Evolutionary conservation across 306 rosid genomes (phyloP), one percentile per base, ranked within the genome.

Genomic region (Rubus parviflorus): DNA sequence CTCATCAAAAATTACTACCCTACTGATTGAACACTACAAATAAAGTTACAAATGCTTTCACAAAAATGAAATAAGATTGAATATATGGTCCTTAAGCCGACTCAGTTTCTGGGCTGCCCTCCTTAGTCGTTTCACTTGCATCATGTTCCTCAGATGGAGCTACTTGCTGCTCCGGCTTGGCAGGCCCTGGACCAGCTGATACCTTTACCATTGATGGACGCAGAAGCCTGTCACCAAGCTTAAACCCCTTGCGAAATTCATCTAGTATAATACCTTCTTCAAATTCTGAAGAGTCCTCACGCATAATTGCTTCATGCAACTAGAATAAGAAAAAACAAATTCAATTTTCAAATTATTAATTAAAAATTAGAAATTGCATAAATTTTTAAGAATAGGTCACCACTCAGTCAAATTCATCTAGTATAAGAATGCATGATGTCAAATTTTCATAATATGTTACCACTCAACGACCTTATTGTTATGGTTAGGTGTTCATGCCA

Each of bases 261-360:
- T 85, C 83, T 47, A 92, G 64, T 73, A 94, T 84, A 78, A 90
- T 77, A 52, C 94, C 97, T 30, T 94, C 98, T 82, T 89, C 97
- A 56, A 76, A 88, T 75, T 94, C 93, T 4, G 73, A 4, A 41
- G 98, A 94, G 53, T 94, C 98, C 80, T 89, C 98, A 3, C 95
- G 92, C 98, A 94, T 92, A 66, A 94, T 92, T 83, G 98, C 98
- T 83, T 94, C 98, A 22, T 94, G 98, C 72, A 94, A 90, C 98
- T 94, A 74, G 81, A 69, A 70, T 20, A 85, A 43, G 37, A 83
- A 84, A 84, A 64, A 53, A 51, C 47, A 78, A 66, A 83, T 74
- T 60, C 68, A 74, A 79, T 74, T 71, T 52, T 86, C 48, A 85
- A 75, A 62, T 61, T 62, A 20, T 3, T 22, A 10, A 57, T n/a